Percentiles rank a stretch among this genome's conserved stretches.
Evolutionary conservation across 2,329 filamentous ascomycete species (phyloP).

Genomic region (Thielaviopsis cerberus): DNA sequence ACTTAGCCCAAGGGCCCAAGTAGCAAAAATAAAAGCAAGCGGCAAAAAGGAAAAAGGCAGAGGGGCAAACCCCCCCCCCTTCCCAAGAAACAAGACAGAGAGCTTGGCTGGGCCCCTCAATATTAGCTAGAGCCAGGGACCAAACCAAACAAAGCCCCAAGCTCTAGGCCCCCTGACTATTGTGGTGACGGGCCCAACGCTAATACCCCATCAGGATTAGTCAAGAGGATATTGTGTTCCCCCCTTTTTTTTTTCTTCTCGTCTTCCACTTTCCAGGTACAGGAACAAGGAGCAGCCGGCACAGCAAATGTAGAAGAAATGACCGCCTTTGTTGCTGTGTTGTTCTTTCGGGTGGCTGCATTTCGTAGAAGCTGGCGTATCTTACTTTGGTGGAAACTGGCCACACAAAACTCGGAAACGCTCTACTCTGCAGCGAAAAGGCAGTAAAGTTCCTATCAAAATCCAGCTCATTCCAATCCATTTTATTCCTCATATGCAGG

Average conservation of each 20-base stretch:
- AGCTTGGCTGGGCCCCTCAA: not conserved
- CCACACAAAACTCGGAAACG: too few species aligned
- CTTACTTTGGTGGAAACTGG: too few species aligned
- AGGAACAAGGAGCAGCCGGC: too few species aligned
- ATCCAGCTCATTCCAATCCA: not conserved
- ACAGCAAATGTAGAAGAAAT: too few species aligned
- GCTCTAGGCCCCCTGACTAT: slow-evolving; percentile 3
- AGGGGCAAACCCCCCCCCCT: too few species aligned
- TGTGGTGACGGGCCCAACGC: slow-evolving; percentile 2
- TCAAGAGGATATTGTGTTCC: slow-evolving; percentile 1
- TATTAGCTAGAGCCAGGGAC: slow-evolving; percentile 6
- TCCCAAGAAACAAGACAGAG: not conserved
- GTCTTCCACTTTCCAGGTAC: not conserved
- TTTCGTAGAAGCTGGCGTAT: too few species aligned
- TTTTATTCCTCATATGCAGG: not conserved
- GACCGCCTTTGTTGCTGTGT: too few species aligned
- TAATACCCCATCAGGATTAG: slow-evolving; percentile 5
- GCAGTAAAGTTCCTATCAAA: too few species aligned
- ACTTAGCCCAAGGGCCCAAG: not conserved
- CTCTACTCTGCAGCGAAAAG: too few species aligned
- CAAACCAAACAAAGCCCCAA: slow-evolving; percentile 5
- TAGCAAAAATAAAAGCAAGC: not conserved
- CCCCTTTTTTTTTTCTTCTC: not conserved
- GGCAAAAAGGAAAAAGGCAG: not conserved
- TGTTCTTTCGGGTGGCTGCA: too few species aligned